A percentile compares a stretch with the other conserved stretches of the same genome.
phyloP scores from a whole-genome alignment of 2,329 filamentous ascomycete genomes.

The Fusarium verticillioides region DNA sequence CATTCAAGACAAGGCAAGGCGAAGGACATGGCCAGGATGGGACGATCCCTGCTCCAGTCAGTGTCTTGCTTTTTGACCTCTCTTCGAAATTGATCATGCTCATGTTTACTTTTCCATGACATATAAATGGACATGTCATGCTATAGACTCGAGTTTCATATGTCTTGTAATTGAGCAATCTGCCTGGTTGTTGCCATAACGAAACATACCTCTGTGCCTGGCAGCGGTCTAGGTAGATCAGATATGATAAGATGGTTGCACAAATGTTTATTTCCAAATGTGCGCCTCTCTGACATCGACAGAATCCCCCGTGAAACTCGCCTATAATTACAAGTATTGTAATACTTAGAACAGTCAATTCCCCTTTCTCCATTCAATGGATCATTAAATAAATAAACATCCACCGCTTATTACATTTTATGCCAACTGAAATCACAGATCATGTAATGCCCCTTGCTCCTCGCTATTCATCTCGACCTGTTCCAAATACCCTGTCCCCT shows the following conservation, averaged over 20 bases:
- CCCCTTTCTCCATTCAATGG: constrained; percentile 16
- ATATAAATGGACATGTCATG: constrained; percentile 3
- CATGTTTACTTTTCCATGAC: background rate
- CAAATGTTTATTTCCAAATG: constrained; percentile 4
- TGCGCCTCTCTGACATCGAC: background rate
- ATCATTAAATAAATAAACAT: constrained; percentile 7
- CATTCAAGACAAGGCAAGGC: constrained; percentile 8
- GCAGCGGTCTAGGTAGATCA: constrained; percentile 8
- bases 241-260: constrained; percentile 22
- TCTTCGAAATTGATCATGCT: constrained; percentile 5
- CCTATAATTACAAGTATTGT: background rate
- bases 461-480: constrained; percentile 19
- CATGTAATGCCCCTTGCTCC: constrained; percentile 20
- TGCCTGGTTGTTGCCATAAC: constrained; percentile 17
- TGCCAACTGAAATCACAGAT: constrained; percentile 26
- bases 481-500: constrained; percentile 20
- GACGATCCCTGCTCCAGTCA: constrained; percentile 15
- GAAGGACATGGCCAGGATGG: constrained; percentile 11
- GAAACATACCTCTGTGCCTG: constrained; percentile 22
- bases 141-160: constrained; percentile 8
- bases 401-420: constrained; percentile 39
- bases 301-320: background rate
- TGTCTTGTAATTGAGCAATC: constrained; percentile 24
- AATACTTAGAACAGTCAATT: constrained; percentile 1
- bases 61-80: constrained; percentile 1